These are phyloP conservation scores for Trichoderma gamsii DNA, from an alignment of 495 filamentous ascomycete species.

Conservation along the genomic window DNA sequence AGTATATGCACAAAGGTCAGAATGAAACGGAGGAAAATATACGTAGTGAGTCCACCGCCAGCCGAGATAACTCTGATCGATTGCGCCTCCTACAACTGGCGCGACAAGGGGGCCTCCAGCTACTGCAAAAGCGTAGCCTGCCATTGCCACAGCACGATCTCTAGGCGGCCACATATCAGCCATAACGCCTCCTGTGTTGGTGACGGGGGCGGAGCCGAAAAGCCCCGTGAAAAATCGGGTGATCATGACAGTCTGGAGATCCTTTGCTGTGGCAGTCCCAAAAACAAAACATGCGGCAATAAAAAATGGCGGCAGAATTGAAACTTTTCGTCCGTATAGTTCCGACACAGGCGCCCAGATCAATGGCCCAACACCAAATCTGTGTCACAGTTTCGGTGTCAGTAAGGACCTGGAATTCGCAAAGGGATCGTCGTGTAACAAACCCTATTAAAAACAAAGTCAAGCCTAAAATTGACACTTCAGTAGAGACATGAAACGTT, in stretches of 20 bases:
- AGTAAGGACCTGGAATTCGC: no score
- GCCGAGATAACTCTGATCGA: no score
- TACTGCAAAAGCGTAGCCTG: constrained; percentile 25
- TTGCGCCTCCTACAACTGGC: no score
- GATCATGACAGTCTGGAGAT: background rate
- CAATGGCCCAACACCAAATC: background rate
- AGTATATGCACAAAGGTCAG: no score
- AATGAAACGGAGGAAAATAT: no score
- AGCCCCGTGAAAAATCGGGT: background rate
- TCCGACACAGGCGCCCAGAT: background rate
- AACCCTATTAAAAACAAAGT: no score
- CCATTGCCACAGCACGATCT: constrained; percentile 26
- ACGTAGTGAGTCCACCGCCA: constrained; percentile 62
- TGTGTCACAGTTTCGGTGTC: no score
- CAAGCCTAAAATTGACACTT: no score
- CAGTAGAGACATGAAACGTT: no score
- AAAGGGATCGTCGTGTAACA: no score
- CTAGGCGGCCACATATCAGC: constrained; percentile 42
- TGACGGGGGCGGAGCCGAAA: background rate
- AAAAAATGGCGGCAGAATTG: background rate
- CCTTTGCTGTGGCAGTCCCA: background rate
- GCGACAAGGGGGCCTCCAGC: constrained; percentile 39
- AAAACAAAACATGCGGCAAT: background rate
- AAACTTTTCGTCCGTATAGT: background rate
- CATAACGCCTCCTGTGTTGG: constrained; percentile 39